These are phyloP conservation scores for Pestalotiopsis fici DNA, from an alignment of 2,329 filamentous ascomycete species.

Conservation along the genomic window DNA sequence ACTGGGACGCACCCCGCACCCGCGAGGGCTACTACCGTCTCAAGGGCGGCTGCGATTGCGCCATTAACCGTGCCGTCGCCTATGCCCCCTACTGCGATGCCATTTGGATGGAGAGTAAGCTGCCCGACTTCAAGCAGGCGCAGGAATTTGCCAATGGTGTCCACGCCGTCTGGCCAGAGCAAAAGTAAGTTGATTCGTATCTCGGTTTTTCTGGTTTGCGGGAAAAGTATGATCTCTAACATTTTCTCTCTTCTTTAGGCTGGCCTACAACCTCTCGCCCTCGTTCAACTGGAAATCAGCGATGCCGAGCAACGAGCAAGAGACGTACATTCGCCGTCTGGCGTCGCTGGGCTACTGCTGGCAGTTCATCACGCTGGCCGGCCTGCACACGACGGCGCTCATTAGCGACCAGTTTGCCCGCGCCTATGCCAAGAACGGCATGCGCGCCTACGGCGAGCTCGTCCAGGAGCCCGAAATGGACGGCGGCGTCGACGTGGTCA, in stretches of 20 bases:
- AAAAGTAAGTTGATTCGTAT: conserved; percentile 69
- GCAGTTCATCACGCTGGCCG: conserved; percentile 99
- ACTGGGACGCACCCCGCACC: conserved; percentile 94
- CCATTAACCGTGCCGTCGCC: conserved; percentile 85
- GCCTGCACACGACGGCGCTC: conserved; percentile 91
- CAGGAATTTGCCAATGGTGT: conserved; percentile 92
- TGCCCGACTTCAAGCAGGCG: conserved; percentile 89
- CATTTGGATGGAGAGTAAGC: conserved; percentile 99
- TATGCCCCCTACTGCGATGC: conserved; percentile 93
- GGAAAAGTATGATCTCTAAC: not conserved
- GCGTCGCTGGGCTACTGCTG: conserved; percentile 92
- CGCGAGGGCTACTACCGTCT: conserved; percentile 95
- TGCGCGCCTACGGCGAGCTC: conserved; percentile 95
- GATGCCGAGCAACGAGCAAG: conserved; percentile 88
- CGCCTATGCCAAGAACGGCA: conserved; percentile 79
- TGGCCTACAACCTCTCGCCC: conserved; percentile 96
- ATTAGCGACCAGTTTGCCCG: conserved; percentile 87
- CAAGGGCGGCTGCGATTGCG: conserved; percentile 87
- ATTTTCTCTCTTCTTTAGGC: conserved; percentile 46
- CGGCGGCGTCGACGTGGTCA: conserved; percentile 87
- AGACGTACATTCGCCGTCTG: conserved; percentile 94
- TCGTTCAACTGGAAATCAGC: conserved; percentile 99
- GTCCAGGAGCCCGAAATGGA: conserved; percentile 98
- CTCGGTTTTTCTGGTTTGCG: not conserved
- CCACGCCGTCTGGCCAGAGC: conserved; percentile 91